These are phyloP conservation scores for Komagataella kurtzmanii DNA, from an alignment of 805 yeast species.

Conservation along the genomic window DNA sequence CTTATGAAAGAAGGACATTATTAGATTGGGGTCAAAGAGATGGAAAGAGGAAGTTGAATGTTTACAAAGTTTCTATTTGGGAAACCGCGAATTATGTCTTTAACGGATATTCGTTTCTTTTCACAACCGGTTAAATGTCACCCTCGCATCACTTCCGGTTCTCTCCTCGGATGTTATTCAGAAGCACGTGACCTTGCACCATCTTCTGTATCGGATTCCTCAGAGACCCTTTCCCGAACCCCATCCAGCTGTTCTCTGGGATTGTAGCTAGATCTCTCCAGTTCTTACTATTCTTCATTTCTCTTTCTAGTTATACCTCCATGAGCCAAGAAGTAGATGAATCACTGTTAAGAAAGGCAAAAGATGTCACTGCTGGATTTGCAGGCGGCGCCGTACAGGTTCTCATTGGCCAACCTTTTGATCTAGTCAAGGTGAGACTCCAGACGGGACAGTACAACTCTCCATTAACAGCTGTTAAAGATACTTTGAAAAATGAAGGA, in stretches of 20 bases:
- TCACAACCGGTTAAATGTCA: neutral
- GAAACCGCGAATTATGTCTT: neutral
- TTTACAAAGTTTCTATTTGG: slow-evolving; percentile 1
- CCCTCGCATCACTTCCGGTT: neutral
- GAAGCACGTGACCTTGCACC: neutral
- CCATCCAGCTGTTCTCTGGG: neutral
- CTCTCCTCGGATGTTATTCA: neutral
- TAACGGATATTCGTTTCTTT: neutral
- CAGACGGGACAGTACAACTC: slow-evolving; percentile 55
- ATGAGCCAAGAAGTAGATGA: slow-evolving; percentile 12
- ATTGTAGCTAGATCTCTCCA: neutral
- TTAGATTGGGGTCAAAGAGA: neutral
- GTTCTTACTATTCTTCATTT: neutral
- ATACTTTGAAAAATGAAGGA: slow-evolving; percentile 55
- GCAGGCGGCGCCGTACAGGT: slow-evolving; percentile 44
- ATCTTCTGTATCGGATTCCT: neutral
- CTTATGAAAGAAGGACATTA: slow-evolving; percentile 8
- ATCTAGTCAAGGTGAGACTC: slow-evolving; percentile 53
- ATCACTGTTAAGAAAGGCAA: slow-evolving; percentile 29
- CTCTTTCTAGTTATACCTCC: neutral
- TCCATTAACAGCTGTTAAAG: slow-evolving; percentile 34
- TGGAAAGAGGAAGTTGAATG: neutral
- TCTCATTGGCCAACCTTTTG: slow-evolving; percentile 54
- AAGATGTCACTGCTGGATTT: slow-evolving; percentile 41
- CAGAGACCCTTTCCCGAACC: neutral